Evolutionary conservation across 2,329 filamentous ascomycete genomes (phyloP), one percentile per base, ranked within the genome.

Genomic region (Ambrosiella xylebori): DNA sequence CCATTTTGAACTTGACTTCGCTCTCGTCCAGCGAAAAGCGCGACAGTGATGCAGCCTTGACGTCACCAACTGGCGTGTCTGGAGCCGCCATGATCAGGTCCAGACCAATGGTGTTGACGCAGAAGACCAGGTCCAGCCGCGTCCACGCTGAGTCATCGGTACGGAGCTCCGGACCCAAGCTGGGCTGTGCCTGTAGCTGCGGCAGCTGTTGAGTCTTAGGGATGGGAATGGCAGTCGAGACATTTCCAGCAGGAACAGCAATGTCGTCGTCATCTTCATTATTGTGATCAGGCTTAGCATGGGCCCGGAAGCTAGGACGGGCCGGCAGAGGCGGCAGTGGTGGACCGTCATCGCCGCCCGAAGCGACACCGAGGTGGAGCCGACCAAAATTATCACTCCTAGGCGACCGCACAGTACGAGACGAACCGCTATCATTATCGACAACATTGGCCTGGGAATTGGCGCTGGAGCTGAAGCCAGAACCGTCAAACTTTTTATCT

Each of bases 21-120:
- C 90, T 97, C 62, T 95, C 84, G 65, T 98, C 93, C 40, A 98
- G 76, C 11, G 91, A 95, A 71, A 98, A 98, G 45, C 87, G 88
- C 0, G 93, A 95, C 11, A 99, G 71, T 64, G 93, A 96, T 1
- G 88, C 86, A 12, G 80, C 77, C 59, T 88, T 82, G 11, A 91
- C 66, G 64, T 89, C 80, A 1, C 82, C 84, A n/a, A 96, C 81
- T 0, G 91, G 90, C 63, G 82, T 78, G 59, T 85, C 78, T 50
- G 88, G 81, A 41, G 82, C 77, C 1, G 85, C 88, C 62, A 88
- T 80, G 59, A 97, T 81, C 52, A 98, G 74, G 67, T 98, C 93
- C 49, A 98, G 72, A 1, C 89, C 89, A 62, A 98, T 83, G 2
- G 87, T 91, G 60, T 87, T 84, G 57, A 94, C 84, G 62, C 87